Evolutionary conservation across 345 rosid species (phyloP), one percentile per base, ranked within the genome.

Genomic region (Toxicodendron radicans): DNA sequence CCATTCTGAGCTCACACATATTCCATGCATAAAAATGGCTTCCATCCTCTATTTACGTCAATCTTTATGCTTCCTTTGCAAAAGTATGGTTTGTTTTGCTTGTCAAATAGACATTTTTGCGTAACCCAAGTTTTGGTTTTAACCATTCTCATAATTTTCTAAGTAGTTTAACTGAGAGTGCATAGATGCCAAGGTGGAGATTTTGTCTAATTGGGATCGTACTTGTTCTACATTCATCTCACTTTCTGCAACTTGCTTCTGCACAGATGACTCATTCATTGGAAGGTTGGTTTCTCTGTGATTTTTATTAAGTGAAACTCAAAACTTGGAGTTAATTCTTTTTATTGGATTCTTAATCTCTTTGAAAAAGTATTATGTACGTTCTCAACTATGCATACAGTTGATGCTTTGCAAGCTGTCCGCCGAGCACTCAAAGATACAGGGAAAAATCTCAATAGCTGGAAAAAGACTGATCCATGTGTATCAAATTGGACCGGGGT

Each of bases 401-500:
- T 68, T 33, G 61, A 68, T 53, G 72, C 61, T n/a, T 33, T 68
- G 62, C 59, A 10, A 52, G 72, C 30, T 18, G 43, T 68, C 45
- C 72, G 72, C 16, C 72, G 60, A 10, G 53, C 32, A 33, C 60
- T 68, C 48, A 32, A 52, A 4, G 72, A 68, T 53, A 1, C 46
- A 8, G 43, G 60, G 60, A 79, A 71, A 41, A 87, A 85, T 75
- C 82, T 95, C 82, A 86, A 74, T 62, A 88, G 87, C n/a, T n/a
- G n/a, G n/a, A n/a, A n/a, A n/a, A n/a, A n/a, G n/a, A n/a, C n/a
- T n/a, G n/a, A n/a, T n/a, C n/a, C n/a, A n/a, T n/a, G 99, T 73
- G 72, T 73, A 23, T 85, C 97, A 16, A 92, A 88, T 30, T 95
- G 99, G 99, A 95, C 97, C 16, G 97, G 99, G 38, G 89, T 92